phyloP scores from a whole-genome alignment of 1,284 basidiomycete species.

The Microbotryum lychnidis-dioicae region DNA sequence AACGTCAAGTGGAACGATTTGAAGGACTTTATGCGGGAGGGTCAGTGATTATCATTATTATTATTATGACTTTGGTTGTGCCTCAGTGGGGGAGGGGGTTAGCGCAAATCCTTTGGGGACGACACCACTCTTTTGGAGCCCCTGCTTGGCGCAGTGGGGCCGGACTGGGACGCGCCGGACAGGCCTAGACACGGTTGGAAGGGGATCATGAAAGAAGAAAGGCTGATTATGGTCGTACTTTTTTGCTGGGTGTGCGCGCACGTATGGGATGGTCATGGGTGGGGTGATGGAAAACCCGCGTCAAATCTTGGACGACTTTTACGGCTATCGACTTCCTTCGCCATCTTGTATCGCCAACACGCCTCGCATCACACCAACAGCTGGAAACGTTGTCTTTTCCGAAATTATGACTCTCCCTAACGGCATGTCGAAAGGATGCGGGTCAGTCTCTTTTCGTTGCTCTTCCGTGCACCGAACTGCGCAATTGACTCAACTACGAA shows the following conservation, averaged over 20 bases:
- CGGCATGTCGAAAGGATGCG: constrained; percentile 95
- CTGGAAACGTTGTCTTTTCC: constrained; percentile 79
- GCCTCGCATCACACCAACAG: constrained; percentile 11
- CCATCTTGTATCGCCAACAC: constrained; percentile 4
- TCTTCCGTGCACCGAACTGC: background rate
- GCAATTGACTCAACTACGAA: background rate
- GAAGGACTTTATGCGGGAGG: constrained; percentile 97
- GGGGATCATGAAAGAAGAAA: background rate
- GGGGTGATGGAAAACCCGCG: background rate
- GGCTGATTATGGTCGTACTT: background rate
- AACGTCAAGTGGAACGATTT: constrained; percentile 95
- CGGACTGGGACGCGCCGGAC: no score
- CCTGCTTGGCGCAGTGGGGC: no score
- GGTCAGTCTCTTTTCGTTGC: constrained; percentile 51
- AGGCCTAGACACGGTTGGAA: no score
- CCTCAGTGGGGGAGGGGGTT: constrained; percentile 49
- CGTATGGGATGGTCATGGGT: no score
- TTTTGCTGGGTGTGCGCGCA: no score
- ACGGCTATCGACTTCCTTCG: background rate
- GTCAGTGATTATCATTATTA: constrained; percentile 56
- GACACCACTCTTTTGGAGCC: background rate
- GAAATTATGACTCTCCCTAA: constrained; percentile 95
- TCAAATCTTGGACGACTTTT: background rate
- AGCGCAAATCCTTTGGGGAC: constrained; percentile 3
- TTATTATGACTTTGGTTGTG: constrained; percentile 30